Evolutionary conservation across 345 rosid species (phyloP), one percentile per base, ranked within the genome.

Genomic region (Rhizophora mangle): DNA sequence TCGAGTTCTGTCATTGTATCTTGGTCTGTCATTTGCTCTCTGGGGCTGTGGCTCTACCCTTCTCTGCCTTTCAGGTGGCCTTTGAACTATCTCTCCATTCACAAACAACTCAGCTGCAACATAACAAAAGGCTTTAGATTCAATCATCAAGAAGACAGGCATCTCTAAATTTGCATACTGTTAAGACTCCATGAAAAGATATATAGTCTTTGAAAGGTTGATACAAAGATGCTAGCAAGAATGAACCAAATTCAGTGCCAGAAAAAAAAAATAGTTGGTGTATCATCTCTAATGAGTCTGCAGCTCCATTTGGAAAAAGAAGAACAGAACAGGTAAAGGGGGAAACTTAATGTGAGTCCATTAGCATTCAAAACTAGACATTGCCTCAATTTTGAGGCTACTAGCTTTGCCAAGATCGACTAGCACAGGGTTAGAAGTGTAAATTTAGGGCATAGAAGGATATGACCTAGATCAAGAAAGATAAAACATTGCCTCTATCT

Each of bases 1-100:
- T 9, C 97, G 79, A 69, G 98, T 92, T 73, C 97, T 78, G 81
- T 92, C 99, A 60, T 96, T 96, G 82, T 92, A 96, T 82, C 98
- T 89, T n/a, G 99, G 97, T 79, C 98, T 82, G 74, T 92, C 97
- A 55, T 90, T 86, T 15, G 93, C 91, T 84, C 98, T 85, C 83
- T 90, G 98, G 6, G 97, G 97, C 82, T 85, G 98, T 1, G 98
- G 96, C 62, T 87, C 94, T 74, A 92, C 97, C 76, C 97, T 82
- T 72, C 85, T 88, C 79, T 95, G 96, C 72, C 98, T 90, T 77
- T 95, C 99, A 6, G 99, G 98, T 52, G 97, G 63, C 72, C 98
- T 82, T 75, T 90, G 95, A 49, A 96, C 96, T 69, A 92, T 86
- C 86, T 96, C 98, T 8, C 98, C 98, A 67, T 96, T 90, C 63